These are phyloP conservation scores for Colletotrichum noveboracense DNA, from an alignment of 2,329 filamentous ascomycete genomes.

Conservation along the genomic window DNA sequence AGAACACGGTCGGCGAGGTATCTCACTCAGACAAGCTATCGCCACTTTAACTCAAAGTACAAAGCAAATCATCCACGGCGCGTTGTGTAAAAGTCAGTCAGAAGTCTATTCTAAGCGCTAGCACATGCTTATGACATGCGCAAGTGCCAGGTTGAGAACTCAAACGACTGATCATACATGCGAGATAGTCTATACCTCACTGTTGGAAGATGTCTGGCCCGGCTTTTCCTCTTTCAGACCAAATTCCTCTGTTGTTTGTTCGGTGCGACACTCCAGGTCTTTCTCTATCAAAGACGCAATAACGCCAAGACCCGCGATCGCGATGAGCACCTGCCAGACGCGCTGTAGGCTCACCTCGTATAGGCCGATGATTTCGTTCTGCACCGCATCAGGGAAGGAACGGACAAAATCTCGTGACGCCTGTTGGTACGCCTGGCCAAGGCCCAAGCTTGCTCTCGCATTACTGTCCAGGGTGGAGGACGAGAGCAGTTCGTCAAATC, in stretches of 20 bases:
- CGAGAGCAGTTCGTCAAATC: slow-evolving; percentile 39
- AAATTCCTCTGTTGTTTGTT: slow-evolving; percentile 8
- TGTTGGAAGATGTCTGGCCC: not conserved
- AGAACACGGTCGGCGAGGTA: no score
- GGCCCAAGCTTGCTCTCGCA: not conserved
- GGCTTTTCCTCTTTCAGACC: not conserved
- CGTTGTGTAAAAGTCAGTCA: not conserved
- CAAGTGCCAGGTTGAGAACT: not conserved
- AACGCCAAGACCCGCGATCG: slow-evolving; percentile 28
- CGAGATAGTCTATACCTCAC: not conserved
- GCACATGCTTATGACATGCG: not conserved
- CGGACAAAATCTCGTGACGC: not conserved
- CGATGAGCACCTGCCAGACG: slow-evolving; percentile 36
- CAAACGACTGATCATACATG: not conserved
- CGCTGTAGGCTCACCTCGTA: not conserved
- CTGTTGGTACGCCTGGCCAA: not conserved
- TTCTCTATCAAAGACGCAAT: slow-evolving; percentile 26
- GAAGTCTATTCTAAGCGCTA: not conserved
- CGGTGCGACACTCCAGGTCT: slow-evolving; percentile 27
- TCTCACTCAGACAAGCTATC: no score
- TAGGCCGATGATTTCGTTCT: not conserved
- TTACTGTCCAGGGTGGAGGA: slow-evolving; percentile 32
- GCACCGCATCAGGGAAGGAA: not conserved
- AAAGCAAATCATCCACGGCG: no score
- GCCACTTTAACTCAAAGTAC: no score